These are phyloP conservation scores for Arxiozyma telluris DNA, from an alignment of 1,139 yeast species.

Conservation along the genomic window DNA sequence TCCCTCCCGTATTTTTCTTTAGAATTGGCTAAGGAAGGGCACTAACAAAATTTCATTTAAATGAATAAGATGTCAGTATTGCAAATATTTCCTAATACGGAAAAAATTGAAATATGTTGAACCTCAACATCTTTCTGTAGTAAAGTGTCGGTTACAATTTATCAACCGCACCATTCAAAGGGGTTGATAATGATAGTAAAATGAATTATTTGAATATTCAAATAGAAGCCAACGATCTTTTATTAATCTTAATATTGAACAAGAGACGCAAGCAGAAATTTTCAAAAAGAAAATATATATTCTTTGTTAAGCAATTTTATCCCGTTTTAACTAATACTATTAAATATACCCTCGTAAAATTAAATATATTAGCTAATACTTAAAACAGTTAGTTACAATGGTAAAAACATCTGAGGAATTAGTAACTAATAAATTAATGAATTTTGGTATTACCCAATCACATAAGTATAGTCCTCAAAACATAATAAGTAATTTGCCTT, in stretches of 20 bases:
- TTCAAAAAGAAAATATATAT: too few species aligned
- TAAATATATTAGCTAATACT: too few species aligned
- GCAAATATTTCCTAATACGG: not conserved
- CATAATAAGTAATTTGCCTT: constrained; percentile 11
- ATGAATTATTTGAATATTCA: too few species aligned
- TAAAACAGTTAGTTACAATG: not conserved
- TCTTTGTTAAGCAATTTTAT: not conserved
- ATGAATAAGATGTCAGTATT: not conserved
- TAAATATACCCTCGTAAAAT: not conserved
- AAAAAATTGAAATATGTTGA: not conserved
- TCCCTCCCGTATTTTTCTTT: not conserved
- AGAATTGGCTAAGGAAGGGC: not conserved
- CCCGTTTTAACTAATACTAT: not conserved
- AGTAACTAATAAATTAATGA: constrained; percentile 7
- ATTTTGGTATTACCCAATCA: constrained; percentile 3
- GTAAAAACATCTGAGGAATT: constrained; percentile 10
- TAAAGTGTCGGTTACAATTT: not conserved
- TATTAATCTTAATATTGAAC: too few species aligned
- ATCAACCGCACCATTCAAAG: too few species aligned
- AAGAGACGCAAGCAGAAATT: too few species aligned
- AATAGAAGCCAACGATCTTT: too few species aligned
- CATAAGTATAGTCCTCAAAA: not conserved
- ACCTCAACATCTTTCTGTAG: not conserved
- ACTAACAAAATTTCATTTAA: not conserved
- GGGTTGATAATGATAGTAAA: too few species aligned